Evolutionary conservation across 495 filamentous ascomycete genomes (phyloP).

Genomic region (Penicillium bialowiezense): DNA sequence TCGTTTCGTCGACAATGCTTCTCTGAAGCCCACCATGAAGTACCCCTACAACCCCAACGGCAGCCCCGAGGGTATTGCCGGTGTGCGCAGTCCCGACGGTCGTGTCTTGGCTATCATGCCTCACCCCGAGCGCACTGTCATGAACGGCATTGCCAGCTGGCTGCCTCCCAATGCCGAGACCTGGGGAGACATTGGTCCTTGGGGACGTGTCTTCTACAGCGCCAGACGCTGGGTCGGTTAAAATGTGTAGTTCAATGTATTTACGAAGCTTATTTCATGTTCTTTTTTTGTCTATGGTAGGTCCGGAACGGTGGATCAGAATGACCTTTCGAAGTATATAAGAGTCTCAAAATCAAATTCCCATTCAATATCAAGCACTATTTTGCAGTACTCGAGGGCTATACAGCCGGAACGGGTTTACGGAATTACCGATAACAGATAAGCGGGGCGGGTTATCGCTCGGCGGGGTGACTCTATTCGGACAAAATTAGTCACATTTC

Average conservation of each 20-base stretch:
- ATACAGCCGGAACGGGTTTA: too few relatives aligned
- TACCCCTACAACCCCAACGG: slow-evolving; percentile 97
- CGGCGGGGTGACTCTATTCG: too few relatives aligned
- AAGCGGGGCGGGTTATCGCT: too few relatives aligned
- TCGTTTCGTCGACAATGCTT: slow-evolving; percentile 79
- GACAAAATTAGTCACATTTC: too few relatives aligned
- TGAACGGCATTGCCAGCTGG: slow-evolving; percentile 79
- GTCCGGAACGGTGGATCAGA: neutral
- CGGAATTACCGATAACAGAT: too few relatives aligned
- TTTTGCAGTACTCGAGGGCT: too few relatives aligned
- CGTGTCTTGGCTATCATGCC: slow-evolving; percentile 94
- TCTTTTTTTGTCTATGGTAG: slow-evolving; percentile 1
- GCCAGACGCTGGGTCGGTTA: slow-evolving; percentile 84
- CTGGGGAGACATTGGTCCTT: slow-evolving; percentile 87
- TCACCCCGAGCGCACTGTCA: slow-evolving; percentile 88
- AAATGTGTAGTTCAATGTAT: slow-evolving; percentile 6
- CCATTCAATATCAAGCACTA: too few relatives aligned
- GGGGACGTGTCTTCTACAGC: slow-evolving; percentile 76
- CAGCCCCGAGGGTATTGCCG: slow-evolving; percentile 81
- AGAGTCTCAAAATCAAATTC: slow-evolving; percentile 6
- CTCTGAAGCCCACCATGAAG: slow-evolving; percentile 64
- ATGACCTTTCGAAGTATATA: neutral
- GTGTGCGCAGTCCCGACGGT: slow-evolving; percentile 74
- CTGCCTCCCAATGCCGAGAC: slow-evolving; percentile 62
- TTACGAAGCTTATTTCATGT: slow-evolving; percentile 1